phyloP scores from a whole-genome alignment of 2,329 filamentous ascomycete species.

The Fusarium tupiense region DNA sequence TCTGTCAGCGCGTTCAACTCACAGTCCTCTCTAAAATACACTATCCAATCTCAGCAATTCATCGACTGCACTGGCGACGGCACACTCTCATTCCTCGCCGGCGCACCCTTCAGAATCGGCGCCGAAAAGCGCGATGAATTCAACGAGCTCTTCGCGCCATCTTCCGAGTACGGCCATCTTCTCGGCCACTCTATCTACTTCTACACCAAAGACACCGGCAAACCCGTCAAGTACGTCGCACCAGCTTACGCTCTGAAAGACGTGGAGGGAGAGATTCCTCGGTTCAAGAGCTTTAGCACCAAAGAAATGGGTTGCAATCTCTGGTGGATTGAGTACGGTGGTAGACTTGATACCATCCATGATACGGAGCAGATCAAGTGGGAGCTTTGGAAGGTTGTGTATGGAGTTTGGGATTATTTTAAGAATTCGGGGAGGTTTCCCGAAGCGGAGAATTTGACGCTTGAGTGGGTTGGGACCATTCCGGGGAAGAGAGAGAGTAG shows the following conservation, averaged over 20 bases:
- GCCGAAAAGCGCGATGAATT: constrained; percentile 16
- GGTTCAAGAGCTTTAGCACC: constrained; percentile 16
- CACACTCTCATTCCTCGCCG: constrained; percentile 10
- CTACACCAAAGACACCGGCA: constrained; percentile 14
- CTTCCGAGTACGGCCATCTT: constrained; percentile 13
- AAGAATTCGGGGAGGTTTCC: constrained; percentile 16
- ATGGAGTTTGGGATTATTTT: constrained; percentile 21
- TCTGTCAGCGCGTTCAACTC: constrained; percentile 9
- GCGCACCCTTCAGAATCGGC: constrained; percentile 11
- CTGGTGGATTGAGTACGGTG: constrained; percentile 23
- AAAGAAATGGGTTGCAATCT: constrained; percentile 18
- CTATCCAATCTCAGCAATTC: constrained; percentile 5
- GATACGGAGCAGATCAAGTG: constrained; percentile 19
- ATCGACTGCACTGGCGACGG: constrained; percentile 20
- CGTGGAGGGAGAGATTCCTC: neutral
- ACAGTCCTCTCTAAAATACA: neutral
- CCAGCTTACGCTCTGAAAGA: constrained; percentile 13
- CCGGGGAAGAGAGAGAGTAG: constrained; percentile 13
- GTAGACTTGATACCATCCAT: constrained; percentile 15
- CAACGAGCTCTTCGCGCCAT: constrained; percentile 10
- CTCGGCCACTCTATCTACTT: constrained; percentile 21
- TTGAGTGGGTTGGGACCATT: constrained; percentile 18
- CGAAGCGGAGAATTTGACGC: constrained; percentile 7
- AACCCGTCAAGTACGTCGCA: constrained; percentile 8
- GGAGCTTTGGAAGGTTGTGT: constrained; percentile 21